Evolutionary conservation across 257 asterid genomes (phyloP).

Genomic region (Pogostemon cablin): DNA sequence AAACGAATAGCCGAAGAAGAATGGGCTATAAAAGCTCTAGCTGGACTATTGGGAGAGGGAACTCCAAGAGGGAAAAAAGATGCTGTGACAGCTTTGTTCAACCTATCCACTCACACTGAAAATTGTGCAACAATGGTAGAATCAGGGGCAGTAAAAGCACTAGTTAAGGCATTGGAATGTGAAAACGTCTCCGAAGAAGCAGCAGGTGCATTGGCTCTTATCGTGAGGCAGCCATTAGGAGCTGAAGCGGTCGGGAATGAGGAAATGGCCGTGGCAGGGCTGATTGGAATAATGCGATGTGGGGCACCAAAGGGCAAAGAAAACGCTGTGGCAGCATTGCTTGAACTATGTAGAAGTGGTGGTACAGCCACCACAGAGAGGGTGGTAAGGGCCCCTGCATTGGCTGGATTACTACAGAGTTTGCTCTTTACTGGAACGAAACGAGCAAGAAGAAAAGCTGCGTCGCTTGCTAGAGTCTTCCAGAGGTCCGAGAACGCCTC

Average conservation of each 20-base stretch:
- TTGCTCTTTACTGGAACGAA: conserved; percentile 82
- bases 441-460: conserved; percentile 88
- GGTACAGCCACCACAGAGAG: conserved; percentile 67
- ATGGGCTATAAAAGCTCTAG: conserved; percentile 68
- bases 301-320: conserved; percentile 85
- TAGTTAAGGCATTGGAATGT: conserved; percentile 60
- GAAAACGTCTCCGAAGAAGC: conserved; percentile 83
- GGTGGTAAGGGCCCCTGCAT: conserved; percentile 76
- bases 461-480: conserved; percentile 80
- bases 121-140: conserved; percentile 72
- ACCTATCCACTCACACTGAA: conserved; percentile 71
- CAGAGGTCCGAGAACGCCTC: conserved; percentile 66
- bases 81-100: conserved; percentile 80
- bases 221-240: conserved; percentile 73
- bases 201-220: conserved; percentile 76
- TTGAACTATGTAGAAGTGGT: conserved; percentile 76
- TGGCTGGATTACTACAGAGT: conserved; percentile 69
- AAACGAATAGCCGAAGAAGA: conserved; percentile 66
- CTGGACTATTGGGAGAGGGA: conserved; percentile 64
- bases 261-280: conserved; percentile 61
- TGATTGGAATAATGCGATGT: conserved; percentile 70
- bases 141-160: conserved; percentile 68
- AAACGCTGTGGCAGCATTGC: conserved; percentile 83
- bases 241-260: conserved; percentile 74
- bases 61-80: conserved; percentile 76